A percentile compares a stretch with the other conserved stretches of the same genome.
Evolutionary conservation across 1,284 basidiomycete genomes (phyloP).

Genomic region (Afroboletus lepidellus): DNA sequence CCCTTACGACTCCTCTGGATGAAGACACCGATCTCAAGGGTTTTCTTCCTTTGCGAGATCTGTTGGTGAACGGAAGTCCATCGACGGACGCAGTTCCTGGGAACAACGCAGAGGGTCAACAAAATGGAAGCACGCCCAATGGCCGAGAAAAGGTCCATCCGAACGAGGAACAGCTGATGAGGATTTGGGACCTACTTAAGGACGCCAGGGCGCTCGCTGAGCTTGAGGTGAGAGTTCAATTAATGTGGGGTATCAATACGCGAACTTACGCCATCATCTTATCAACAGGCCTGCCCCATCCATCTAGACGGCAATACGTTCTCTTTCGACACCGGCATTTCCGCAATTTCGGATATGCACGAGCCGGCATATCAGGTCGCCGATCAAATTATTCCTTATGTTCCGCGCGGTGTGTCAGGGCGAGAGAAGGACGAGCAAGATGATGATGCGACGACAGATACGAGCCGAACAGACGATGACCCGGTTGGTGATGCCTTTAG

Average conservation of each 20-base stretch:
- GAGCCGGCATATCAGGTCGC: conserved; percentile 1
- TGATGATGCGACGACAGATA: conserved; percentile 69
- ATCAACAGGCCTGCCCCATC: conserved; percentile 29
- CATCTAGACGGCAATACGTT: conserved; percentile 22
- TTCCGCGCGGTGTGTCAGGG: not conserved
- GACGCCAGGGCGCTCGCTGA: conserved; percentile 70
- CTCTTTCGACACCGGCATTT: conserved; percentile 9
- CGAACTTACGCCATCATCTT: conserved; percentile 16
- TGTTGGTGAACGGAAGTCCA: conserved; percentile 36
- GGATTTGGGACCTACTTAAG: conserved; percentile 81
- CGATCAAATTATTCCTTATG: conserved; percentile 20
- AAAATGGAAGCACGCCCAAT: conserved; percentile 14
- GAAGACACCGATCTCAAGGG: conserved; percentile 92
- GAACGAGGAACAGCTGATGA: conserved; percentile 93
- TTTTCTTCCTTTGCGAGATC: conserved; percentile 77
- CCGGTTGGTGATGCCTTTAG: conserved; percentile 78
- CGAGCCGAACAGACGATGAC: conserved; percentile 77
- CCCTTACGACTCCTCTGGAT: conserved; percentile 68
- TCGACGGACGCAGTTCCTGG: conserved; percentile 6
- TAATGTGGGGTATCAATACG: conserved; percentile 8
- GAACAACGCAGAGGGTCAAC: conserved; percentile 18
- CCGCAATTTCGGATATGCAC: conserved; percentile 8
- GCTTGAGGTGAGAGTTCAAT: conserved; percentile 47
- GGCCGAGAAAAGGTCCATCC: conserved; percentile 73
- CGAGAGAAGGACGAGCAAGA: conserved; percentile 34